A percentile compares a stretch with the other conserved stretches of the same genome.
Conservation (phyloP, 1,139 yeast species). For the Lizanozyma gosingica region DNA sequence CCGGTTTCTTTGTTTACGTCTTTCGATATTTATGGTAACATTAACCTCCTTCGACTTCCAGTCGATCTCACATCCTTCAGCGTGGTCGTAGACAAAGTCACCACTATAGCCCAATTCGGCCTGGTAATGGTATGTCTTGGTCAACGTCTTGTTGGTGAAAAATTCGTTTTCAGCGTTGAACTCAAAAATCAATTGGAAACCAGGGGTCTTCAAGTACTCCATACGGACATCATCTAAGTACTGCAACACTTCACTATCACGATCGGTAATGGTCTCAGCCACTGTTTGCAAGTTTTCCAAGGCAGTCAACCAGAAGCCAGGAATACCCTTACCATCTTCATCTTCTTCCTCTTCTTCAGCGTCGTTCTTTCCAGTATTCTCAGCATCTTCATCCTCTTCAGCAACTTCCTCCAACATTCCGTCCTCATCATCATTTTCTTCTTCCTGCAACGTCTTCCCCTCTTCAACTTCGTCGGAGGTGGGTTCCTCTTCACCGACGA, state of each 20-base stretch:
- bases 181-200: conserved; percentile 79
- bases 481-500: conserved; percentile 71
- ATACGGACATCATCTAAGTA: conserved; percentile 63
- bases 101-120: conserved; percentile 93
- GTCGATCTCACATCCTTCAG: conserved; percentile 80
- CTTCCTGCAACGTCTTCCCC: conserved; percentile 63
- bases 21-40: conserved; percentile 80
- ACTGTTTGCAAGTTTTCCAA: conserved; percentile 78
- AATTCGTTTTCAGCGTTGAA: conserved; percentile 64
- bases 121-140: conserved; percentile 89
- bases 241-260: conserved; percentile 80
- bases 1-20: conserved; percentile 96
- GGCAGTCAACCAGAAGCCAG: conserved; percentile 95
- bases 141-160: conserved; percentile 62
- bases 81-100: conserved; percentile 94
- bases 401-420: conserved; percentile 14
- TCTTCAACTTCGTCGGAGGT: conserved; percentile 65
- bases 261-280: conserved; percentile 79
- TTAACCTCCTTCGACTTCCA: conserved; percentile 80
- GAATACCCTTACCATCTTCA: conserved; percentile 59
- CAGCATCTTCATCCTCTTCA: conserved; percentile 17
- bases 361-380: conserved; percentile 33
- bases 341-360: conserved; percentile 34
- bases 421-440: conserved; percentile 31
- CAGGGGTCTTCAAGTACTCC: conserved; percentile 82